Evolutionary conservation across 768 basidiomycete genomes (phyloP).

Genomic region (Leucocoprinus leucothites): DNA sequence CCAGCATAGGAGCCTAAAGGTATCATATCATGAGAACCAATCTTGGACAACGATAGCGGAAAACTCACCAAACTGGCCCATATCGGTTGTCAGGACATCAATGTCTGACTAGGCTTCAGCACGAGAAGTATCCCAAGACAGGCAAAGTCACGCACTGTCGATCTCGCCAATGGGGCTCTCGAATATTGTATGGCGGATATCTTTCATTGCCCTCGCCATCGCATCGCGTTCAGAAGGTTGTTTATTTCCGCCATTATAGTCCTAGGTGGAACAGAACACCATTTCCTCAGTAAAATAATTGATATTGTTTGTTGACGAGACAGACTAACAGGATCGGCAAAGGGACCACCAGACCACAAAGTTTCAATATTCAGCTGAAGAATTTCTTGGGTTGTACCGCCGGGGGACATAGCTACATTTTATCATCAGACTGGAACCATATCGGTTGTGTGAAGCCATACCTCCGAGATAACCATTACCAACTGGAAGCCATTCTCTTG

Average conservation of each 20-base stretch:
- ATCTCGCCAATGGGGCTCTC: conserved; percentile 56
- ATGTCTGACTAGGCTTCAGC: conserved; percentile 38
- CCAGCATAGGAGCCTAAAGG: conserved; percentile 62
- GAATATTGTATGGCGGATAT: conserved; percentile 58
- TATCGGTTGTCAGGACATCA: conserved; percentile 43
- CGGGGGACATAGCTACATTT: conserved; percentile 59
- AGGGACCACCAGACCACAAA: conserved; percentile 74
- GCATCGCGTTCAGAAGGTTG: conserved; percentile 37
- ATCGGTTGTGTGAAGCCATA: conserved; percentile 20
- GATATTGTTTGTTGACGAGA: not conserved
- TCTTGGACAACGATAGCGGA: not conserved
- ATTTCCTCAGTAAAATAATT: not conserved
- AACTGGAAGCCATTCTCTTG: conserved; percentile 59
- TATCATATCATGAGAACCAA: conserved; percentile 3
- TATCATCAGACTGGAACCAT: not conserved
- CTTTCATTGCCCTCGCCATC: conserved; percentile 48
- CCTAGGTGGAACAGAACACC: conserved; percentile 27
- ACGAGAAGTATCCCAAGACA: not conserved
- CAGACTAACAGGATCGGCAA: conserved; percentile 52
- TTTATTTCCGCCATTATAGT: conserved; percentile 73
- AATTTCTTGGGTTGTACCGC: conserved; percentile 55
- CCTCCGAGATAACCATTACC: conserved; percentile 75
- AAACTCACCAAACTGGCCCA: conserved; percentile 58
- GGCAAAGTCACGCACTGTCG: conserved; percentile 34
- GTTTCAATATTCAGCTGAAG: conserved; percentile 75